Evolutionary conservation across 257 asterid species (phyloP), one percentile per base, ranked within the genome.

Genomic region (Solanum chilense): DNA sequence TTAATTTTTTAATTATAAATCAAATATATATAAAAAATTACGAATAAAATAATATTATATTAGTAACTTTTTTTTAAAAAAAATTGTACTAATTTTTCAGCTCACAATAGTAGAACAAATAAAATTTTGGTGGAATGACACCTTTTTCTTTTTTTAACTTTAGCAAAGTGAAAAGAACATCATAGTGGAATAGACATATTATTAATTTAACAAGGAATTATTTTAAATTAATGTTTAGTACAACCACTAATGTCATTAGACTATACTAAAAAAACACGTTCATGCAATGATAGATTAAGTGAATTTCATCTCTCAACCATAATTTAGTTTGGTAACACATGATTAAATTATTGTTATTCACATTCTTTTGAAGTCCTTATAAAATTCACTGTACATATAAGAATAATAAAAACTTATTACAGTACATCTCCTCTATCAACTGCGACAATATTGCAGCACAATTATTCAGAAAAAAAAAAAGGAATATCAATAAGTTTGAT

Each of bases 1-100:
- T 45, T 14, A 4, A 5, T 35, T 35, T 35, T 35, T 35, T 0
- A 7, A 39, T 7, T 45, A 45, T 45, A 12, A 45, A 2, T 4
- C 6, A 45, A 44, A 45, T 4, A 12, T 12, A 45, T 12, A 45
- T 0, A 3, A 44, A 44, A 44, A 44, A 44, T 3, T 44, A 45
- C 0, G 5, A 0, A 0, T 45, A 45, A 45, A 4, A 45, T 12
- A 45, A 1, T 45, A 45, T 12, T 45, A 0, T 45, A 4, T 0
- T 45, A 45, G 52, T 11, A 0, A 3, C 35, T 33, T 33, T 44
- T 42, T 44, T 44, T 45, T 0, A 0, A 12, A 45, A 44, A 44
- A 12, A 45, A 3, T 1, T 3, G 7, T n/a, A 23, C 31, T 62
- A 33, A 14, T 69, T 69, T 68, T 69, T 13, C 23, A 7, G 3